A percentile compares a stretch with the other conserved stretches of the same genome.
These are phyloP conservation scores for Gardenia jasminoides DNA, from an alignment of 257 asterid species.

Conservation along the genomic window DNA sequence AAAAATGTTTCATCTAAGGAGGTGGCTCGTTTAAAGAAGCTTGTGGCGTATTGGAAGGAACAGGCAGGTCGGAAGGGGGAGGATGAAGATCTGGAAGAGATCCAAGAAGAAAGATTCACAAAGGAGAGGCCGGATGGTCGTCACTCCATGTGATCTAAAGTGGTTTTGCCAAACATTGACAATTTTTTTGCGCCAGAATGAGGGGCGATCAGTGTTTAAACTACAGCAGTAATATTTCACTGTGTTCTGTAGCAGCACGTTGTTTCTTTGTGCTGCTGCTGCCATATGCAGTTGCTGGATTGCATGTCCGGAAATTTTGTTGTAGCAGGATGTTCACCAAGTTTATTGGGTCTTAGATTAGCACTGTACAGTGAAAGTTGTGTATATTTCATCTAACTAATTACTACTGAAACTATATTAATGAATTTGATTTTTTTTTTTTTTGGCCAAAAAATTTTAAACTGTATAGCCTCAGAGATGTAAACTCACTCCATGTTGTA, in stretches of 20 bases:
- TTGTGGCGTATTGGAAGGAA: constrained; percentile 83
- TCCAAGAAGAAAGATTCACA: constrained; percentile 62
- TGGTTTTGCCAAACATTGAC: neutral
- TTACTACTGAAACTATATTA: neutral
- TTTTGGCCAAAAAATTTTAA: neutral
- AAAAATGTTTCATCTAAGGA: constrained; percentile 88
- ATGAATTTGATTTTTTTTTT: constrained; percentile 11
- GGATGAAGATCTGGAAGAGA: constrained; percentile 82
- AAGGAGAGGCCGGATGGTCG: constrained; percentile 65
- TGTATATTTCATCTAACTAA: constrained; percentile 23
- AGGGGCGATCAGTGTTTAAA: neutral
- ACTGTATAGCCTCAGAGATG: neutral
- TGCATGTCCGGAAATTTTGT: constrained; percentile 5
- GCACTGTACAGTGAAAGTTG: constrained; percentile 20
- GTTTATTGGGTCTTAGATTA: constrained; percentile 9
- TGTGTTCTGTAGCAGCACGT: neutral
- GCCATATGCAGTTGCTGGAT: neutral
- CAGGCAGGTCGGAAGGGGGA: constrained; percentile 82
- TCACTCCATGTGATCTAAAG: constrained; percentile 53
- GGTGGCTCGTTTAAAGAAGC: constrained; percentile 83
- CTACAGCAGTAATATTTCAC: neutral
- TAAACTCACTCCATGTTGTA: neutral
- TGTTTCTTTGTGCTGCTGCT: neutral
- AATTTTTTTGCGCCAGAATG: neutral
- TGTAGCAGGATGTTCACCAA: constrained; percentile 8